Evolutionary conservation across 1,284 basidiomycete species (phyloP), one percentile per base, ranked within the genome.

Genomic region (Erythrobasidium hasegawianum): DNA sequence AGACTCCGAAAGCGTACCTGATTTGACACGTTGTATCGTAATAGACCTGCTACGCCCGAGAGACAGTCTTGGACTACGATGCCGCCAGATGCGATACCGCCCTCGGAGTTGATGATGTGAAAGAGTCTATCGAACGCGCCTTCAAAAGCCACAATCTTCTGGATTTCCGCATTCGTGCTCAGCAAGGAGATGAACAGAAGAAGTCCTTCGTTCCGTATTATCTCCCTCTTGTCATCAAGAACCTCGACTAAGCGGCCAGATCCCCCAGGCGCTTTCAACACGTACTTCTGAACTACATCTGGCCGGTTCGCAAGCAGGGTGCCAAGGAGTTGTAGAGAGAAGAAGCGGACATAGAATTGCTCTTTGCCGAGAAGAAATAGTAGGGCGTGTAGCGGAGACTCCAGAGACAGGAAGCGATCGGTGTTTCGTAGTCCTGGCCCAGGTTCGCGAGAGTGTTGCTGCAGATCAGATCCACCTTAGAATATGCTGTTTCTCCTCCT

Each of bases 51-150:
- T 22, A 95, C 85, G 70, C 89, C 92, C 10, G 85, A 82, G 62
- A 98, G 80, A 10, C 90, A 90, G 72, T 95, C 89, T 72, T 91
- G 87, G 0, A 91, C 87, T 41, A 91, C 87, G 68, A 88, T 83
- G 7, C 93, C 93, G 18, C 92, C 91, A n/a, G 76, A 74, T 72
- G 97, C 94, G 41, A 95, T 83, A 0, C 96, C 92, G 43, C 92
- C 90, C 78, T 97, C 95, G 67, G 85, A 83, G 7, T 85, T 83
- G 69, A 97, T 84, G 55, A 92, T 92, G 68, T 87, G 87, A 79
- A 98, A 92, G 33, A 97, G 83, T 75, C 89, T 91, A 79, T 99
- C 95, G 75, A 99, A 97, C 0, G 89, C 90, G 29, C 96, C 94
- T 72, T 95, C 93, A 75, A 99, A 99, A 0, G 94, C 93, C 47